These are phyloP conservation scores for Xylaria arbuscula DNA, from an alignment of 2,329 filamentous ascomycete genomes.

Conservation along the genomic window DNA sequence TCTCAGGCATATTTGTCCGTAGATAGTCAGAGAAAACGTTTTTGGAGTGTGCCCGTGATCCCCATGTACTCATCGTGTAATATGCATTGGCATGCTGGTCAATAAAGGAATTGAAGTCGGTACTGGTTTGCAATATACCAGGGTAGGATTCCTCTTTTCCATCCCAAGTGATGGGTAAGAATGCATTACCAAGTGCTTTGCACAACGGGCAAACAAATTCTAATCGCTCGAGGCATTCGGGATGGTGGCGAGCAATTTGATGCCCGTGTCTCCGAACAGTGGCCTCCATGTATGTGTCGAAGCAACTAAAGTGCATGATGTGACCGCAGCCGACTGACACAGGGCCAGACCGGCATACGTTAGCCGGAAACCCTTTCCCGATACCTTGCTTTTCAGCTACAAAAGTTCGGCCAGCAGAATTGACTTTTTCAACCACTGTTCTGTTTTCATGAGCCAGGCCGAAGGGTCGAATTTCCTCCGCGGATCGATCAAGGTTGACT, in stretches of 20 bases:
- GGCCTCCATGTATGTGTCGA: constrained; percentile 89
- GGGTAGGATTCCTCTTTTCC: constrained; percentile 87
- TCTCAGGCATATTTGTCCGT: constrained; percentile 52
- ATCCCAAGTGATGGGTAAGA: constrained; percentile 95
- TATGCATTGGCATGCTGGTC: constrained; percentile 62
- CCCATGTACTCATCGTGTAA: constrained; percentile 41
- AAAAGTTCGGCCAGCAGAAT: constrained; percentile 76
- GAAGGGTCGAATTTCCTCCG: constrained; percentile 86
- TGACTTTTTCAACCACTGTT: constrained; percentile 78
- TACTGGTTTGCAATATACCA: constrained; percentile 71
- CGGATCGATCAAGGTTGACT: constrained; percentile 83
- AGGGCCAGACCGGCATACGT: constrained; percentile 75
- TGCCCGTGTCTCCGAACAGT: constrained; percentile 85
- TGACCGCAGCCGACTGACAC: constrained; percentile 94
- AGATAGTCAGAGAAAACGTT: constrained; percentile 56
- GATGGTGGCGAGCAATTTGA: constrained; percentile 94
- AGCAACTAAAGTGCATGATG: constrained; percentile 98
- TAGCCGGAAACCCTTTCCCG: constrained; percentile 86
- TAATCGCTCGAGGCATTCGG: constrained; percentile 79
- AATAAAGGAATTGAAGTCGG: constrained; percentile 76
- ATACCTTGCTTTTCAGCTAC: constrained; percentile 82
- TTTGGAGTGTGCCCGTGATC: constrained; percentile 49
- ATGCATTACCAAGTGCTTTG: constrained; percentile 95
- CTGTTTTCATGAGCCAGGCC: constrained; percentile 91
- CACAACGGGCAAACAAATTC: constrained; percentile 98